Evolutionary conservation across 345 rosid species (phyloP).

Genomic region (Streptanthus diversifolius): DNA sequence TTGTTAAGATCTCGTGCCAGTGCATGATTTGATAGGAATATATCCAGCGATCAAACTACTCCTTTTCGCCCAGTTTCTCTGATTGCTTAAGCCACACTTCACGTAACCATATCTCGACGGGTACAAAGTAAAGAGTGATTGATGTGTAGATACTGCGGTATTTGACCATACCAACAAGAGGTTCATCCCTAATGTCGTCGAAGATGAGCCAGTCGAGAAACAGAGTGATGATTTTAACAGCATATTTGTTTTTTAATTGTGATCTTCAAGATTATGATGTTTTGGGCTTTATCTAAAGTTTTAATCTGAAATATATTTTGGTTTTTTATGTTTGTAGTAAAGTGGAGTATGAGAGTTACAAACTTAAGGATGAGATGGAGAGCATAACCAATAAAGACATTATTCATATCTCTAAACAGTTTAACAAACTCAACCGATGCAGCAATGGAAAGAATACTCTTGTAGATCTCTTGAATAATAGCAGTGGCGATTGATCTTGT

Average conservation of each 20-base stretch:
- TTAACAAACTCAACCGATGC: conserved; percentile 70
- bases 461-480: conserved; percentile 58
- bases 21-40: background rate
- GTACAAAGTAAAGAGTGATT: conserved; percentile 64
- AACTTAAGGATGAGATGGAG: conserved; percentile 86
- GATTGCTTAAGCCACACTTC: conserved; percentile 59
- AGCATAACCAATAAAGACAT: conserved; percentile 75
- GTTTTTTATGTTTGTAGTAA: conserved; percentile 54
- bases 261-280: too few species aligned
- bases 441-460: conserved; percentile 82
- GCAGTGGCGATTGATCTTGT: conserved; percentile 23
- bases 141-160: conserved; percentile 54
- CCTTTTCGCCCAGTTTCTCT: conserved; percentile 50
- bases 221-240: conserved; percentile 40
- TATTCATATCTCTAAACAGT: conserved; percentile 55
- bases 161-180: conserved; percentile 65
- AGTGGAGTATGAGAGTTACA: conserved; percentile 80
- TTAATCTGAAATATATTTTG: too few species aligned
- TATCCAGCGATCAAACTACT: conserved; percentile 33
- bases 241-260: too few species aligned
- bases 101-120: conserved; percentile 36
- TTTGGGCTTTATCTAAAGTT: too few species aligned
- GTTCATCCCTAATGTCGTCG: conserved; percentile 76
- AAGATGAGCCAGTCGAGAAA: conserved; percentile 85
- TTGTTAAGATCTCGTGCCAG: background rate